These are phyloP conservation scores for Arthrobotrys megalospora DNA, from an alignment of 2,329 filamentous ascomycete species.

Conservation along the genomic window DNA sequence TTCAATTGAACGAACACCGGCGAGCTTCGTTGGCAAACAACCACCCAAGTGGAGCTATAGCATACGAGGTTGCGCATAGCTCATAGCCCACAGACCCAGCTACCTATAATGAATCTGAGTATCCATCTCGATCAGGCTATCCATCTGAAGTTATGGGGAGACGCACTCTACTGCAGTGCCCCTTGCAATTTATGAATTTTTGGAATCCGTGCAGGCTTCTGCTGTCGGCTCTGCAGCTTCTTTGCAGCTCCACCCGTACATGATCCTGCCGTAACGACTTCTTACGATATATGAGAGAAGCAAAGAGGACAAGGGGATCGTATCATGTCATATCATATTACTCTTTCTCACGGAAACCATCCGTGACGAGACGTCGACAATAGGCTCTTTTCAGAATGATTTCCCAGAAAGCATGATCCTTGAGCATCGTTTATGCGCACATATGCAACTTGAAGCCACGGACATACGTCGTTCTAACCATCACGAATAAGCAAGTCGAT, in stretches of 20 bases:
- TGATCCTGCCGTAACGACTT: slow-evolving; percentile 21
- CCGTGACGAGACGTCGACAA: slow-evolving; percentile 54
- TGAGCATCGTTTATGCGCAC: slow-evolving; percentile 41
- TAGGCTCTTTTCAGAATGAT: slow-evolving; percentile 34
- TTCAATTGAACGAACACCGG: slow-evolving; percentile 12
- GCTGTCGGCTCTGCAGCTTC: slow-evolving; percentile 31
- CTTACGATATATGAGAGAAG: slow-evolving; percentile 24
- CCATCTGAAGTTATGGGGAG: slow-evolving; percentile 42
- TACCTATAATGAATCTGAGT: slow-evolving; percentile 28
- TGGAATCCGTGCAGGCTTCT: slow-evolving; percentile 43
- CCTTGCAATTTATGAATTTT: slow-evolving; percentile 49
- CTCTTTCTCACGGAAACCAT: slow-evolving; percentile 10
- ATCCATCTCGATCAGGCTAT: slow-evolving; percentile 50
- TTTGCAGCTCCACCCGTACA: slow-evolving; percentile 24
- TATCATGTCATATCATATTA: slow-evolving; percentile 23
- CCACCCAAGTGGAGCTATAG: slow-evolving; percentile 25
- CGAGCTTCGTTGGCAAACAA: slow-evolving; percentile 39
- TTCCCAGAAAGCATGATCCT: slow-evolving; percentile 54
- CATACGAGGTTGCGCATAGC: slow-evolving; percentile 20
- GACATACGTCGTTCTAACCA: slow-evolving; percentile 20
- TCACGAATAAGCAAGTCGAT: slow-evolving; percentile 46
- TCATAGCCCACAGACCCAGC: slow-evolving; percentile 4
- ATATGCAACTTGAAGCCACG: slow-evolving; percentile 49
- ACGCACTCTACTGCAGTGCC: slow-evolving; percentile 38
- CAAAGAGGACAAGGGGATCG: slow-evolving; percentile 22